These are phyloP conservation scores for Monilinia vaccinii-corymbosi DNA, from an alignment of 2,329 filamentous ascomycete species.

Conservation along the genomic window DNA sequence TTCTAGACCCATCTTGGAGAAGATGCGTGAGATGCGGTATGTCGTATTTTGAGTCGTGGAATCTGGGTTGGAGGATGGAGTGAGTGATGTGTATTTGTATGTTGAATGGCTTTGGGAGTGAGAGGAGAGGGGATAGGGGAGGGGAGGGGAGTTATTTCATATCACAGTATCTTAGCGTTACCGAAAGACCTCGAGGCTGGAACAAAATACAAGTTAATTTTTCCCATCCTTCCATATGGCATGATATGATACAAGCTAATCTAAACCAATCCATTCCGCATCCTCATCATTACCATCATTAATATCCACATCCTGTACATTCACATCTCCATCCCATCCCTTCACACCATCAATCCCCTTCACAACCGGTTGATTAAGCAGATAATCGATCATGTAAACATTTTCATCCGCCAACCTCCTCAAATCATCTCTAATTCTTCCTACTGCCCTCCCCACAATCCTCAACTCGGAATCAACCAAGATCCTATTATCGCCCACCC, in stretches of 20 bases:
- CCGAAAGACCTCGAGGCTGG: not conserved
- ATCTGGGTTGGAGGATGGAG: too few species aligned
- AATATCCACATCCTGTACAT: slow-evolving; percentile 28
- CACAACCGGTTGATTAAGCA: slow-evolving; percentile 46
- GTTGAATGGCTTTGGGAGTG: too few species aligned
- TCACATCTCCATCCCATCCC: slow-evolving; percentile 30
- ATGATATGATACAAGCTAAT: slow-evolving; percentile 33
- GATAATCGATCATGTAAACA: slow-evolving; percentile 78
- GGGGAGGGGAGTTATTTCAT: too few species aligned
- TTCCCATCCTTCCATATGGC: not conserved
- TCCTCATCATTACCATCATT: slow-evolving; percentile 32
- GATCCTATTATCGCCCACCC: slow-evolving; percentile 70
- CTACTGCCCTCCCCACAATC: slow-evolving; percentile 70
- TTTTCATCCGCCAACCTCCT: slow-evolving; percentile 80
- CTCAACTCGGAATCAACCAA: slow-evolving; percentile 79
- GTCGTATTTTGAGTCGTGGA: too few species aligned
- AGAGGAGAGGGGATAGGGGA: too few species aligned
- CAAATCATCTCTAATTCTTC: slow-evolving; percentile 73
- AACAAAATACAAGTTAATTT: not conserved
- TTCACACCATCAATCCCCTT: slow-evolving; percentile 26
- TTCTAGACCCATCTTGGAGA: too few species aligned
- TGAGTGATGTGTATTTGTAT: too few species aligned
- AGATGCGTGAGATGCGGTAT: too few species aligned
- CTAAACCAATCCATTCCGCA: slow-evolving; percentile 45
- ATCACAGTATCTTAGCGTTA: too few species aligned